These are phyloP conservation scores for Stachybotrys chlorohalonatus DNA, from an alignment of 2,329 filamentous ascomycete genomes.

Conservation along the genomic window DNA sequence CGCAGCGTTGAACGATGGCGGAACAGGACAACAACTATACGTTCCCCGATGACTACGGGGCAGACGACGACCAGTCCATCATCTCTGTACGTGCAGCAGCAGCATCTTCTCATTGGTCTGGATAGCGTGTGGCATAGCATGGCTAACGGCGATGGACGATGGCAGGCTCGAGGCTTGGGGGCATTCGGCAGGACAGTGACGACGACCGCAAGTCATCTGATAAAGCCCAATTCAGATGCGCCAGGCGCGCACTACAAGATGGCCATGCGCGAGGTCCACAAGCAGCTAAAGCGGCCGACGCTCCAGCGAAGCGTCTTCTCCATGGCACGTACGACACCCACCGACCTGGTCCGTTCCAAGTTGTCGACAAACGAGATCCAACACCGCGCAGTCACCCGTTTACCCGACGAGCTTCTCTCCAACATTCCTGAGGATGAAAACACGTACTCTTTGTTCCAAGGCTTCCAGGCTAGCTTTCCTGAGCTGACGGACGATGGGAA, in stretches of 20 bases:
- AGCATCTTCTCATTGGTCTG: neutral
- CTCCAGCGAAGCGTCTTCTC: constrained; percentile 88
- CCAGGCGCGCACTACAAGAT: constrained; percentile 65
- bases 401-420: constrained; percentile 80
- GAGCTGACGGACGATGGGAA: constrained; percentile 59
- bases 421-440: constrained; percentile 85
- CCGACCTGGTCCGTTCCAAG: constrained; percentile 84
- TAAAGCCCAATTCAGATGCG: constrained; percentile 52
- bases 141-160: constrained; percentile 3
- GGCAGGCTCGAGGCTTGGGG: constrained; percentile 76
- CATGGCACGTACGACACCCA: constrained; percentile 83
- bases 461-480: constrained; percentile 85
- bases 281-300: constrained; percentile 73
- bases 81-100: constrained; percentile 23
- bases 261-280: constrained; percentile 83
- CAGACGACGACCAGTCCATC: constrained; percentile 39
- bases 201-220: constrained; percentile 84
- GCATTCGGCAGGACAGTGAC: constrained; percentile 92
- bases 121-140: constrained; percentile 19
- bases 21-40: constrained; percentile 34
- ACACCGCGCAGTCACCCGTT: constrained; percentile 77
- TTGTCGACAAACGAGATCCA: constrained; percentile 89
- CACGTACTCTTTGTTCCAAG: constrained; percentile 89
- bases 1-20: constrained; percentile 23
- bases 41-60: constrained; percentile 32